phyloP scores from a whole-genome alignment of 805 yeast genomes.

The Yamadazyma ubonensis region DNA sequence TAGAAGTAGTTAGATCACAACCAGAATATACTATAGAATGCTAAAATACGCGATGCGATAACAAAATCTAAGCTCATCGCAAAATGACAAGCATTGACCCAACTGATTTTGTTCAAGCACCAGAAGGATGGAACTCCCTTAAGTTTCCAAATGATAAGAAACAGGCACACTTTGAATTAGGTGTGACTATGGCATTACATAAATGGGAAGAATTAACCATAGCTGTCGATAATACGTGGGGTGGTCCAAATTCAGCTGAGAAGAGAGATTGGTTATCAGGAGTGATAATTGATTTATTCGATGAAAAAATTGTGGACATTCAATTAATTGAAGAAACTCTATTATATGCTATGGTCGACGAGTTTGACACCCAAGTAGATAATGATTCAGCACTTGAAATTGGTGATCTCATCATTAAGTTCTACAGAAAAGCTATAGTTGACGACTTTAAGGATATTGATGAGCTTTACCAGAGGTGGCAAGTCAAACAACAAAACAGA shows the following conservation, averaged over 20 bases:
- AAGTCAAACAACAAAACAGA: constrained; percentile 45
- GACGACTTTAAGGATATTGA: constrained; percentile 58
- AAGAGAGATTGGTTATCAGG: constrained; percentile 96
- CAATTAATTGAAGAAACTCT: constrained; percentile 81
- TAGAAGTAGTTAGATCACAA: not conserved
- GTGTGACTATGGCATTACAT: constrained; percentile 87
- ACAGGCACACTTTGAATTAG: constrained; percentile 87
- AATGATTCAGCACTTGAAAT: constrained; percentile 82
- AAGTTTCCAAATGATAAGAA: constrained; percentile 57
- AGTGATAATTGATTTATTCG: constrained; percentile 74
- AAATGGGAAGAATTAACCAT: constrained; percentile 84
- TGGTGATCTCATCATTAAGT: constrained; percentile 61
- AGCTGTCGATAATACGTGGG: constrained; percentile 94
- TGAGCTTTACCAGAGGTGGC: constrained; percentile 57
- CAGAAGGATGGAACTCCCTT: constrained; percentile 37
- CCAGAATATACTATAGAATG: no score
- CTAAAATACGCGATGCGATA: constrained; percentile 1
- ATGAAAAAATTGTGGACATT: constrained; percentile 65
- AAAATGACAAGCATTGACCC: constrained; percentile 38
- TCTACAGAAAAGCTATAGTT: constrained; percentile 62
- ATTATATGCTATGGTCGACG: constrained; percentile 89
- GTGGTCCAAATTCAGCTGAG: constrained; percentile 87
- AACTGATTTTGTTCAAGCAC: constrained; percentile 56
- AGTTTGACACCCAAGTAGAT: constrained; percentile 84
- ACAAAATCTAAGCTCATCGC: constrained; percentile 9